Evolutionary conservation across 176 grass and related monocot genomes (phyloP), one percentile per base, ranked within the genome.

Genomic region (Zizania latifolia): DNA sequence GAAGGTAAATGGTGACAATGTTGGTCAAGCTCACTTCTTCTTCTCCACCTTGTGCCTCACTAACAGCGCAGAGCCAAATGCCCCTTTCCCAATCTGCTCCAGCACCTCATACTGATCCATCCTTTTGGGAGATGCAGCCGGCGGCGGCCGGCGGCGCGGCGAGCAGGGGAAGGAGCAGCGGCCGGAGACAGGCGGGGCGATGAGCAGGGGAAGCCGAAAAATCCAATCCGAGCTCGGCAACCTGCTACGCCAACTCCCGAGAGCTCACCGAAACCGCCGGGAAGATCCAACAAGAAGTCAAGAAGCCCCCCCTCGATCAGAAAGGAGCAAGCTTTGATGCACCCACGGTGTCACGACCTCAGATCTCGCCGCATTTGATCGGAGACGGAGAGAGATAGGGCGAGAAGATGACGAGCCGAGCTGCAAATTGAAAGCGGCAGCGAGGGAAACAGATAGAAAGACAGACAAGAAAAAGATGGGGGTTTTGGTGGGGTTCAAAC

Each of bases 91-190:
- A 80, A 99, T 99, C 84, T 94, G 95, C 82, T 99, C 95, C 82
- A 99, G 45, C 38, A 99, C 89, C 86, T 99, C 95, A 38, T 99
- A 99, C 54, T 88, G 89, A 82, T 99, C 95, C 95, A 94, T 97
- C 69, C 10, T 78, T 51, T 64, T 61, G n/a, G n/a, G n/a, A n/a
- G n/a, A n/a, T n/a, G n/a, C n/a, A n/a, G n/a, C n/a, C n/a, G n/a
- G n/a, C 15, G 55, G n/a, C n/a, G n/a, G n/a, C n/a, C n/a, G n/a
- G n/a, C n/a, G n/a, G n/a, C n/a, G n/a, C n/a, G n/a, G n/a, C n/a
- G n/a, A n/a, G n/a, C n/a, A n/a, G n/a, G n/a, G n/a, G n/a, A n/a
- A n/a, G n/a, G 5, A 19, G 43, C 43, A 4, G 12, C 40, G 3
- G 3, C 40, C n/a, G n/a, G n/a, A n/a, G 40, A 43, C 12, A 1